Base-by-base conservation (phyloP, 495 filamentous ascomycete genomes). In the Lindgomyces ingoldianus region DNA sequence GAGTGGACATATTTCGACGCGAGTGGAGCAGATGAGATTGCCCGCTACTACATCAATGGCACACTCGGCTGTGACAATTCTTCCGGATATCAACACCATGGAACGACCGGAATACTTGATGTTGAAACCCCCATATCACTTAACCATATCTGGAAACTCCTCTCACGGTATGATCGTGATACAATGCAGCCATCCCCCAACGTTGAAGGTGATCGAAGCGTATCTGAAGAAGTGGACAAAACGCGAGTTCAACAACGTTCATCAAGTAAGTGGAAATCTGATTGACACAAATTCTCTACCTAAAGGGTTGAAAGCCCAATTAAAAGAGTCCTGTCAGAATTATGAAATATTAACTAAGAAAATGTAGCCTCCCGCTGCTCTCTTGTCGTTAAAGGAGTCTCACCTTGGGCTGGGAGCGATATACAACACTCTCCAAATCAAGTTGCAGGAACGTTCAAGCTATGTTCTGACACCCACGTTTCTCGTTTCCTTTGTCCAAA, bases 181-280 rank as follows among this genome's bases (percentile, higher is more conserved):
- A 25, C 48, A 62, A 29, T 62, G 59, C 33, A 54, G 48, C 26
- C 59, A 62, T 19, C 59, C 59, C 36, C 59, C 59, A 47, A 54
- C 48, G 11, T 9, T 62, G 41, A 39, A 44, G 26, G 59, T 62
- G 3, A 44, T 62, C 1, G 59, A 62, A 26, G 41, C 21, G n/a
- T 62, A 62, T 41, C 45, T 62, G 59, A 54, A 62, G 39, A 50
- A 51, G 14, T 62, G 59, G 59, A 62, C 59, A 26, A 62, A 62
- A 29, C 27, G 59, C 22, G 59, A 62, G 33, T 53, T 53, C n/a
- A 54, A 54, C 41, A 39, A 50, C 29, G 21, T 22, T 9, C 53
- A 55, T 51, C 48, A 47, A 18, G 59, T 62, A 62, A 26, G 59
- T 60, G 29, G 14, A 8, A 8, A 8, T 22, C 44, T 25, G 26